phyloP scores from a whole-genome alignment of 176 grass and related monocot species.

The Avena sativa region DNA sequence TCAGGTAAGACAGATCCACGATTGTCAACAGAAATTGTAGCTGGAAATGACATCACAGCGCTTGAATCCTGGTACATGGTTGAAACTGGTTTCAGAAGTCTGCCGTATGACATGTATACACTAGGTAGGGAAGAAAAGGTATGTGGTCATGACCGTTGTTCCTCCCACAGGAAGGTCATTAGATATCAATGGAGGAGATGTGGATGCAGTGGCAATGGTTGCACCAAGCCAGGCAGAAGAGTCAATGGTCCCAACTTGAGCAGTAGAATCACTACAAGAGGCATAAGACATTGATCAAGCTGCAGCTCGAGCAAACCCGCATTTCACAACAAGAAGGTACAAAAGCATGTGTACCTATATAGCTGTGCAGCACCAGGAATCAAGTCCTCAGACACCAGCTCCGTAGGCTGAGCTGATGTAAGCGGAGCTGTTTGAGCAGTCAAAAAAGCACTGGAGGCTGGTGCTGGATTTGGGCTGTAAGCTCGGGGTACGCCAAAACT shows the following conservation, averaged over 20 bases:
- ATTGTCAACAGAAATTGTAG: constrained; percentile 50
- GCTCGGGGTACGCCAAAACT: constrained; percentile 53
- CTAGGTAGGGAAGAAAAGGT: constrained; percentile 18
- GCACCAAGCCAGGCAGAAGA: constrained; percentile 50
- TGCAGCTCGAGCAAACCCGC: neutral
- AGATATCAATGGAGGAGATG: constrained; percentile 53
- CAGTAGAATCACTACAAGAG: constrained; percentile 48
- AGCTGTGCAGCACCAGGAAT: constrained; percentile 51
- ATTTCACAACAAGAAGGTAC: neutral
- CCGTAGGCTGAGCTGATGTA: constrained; percentile 59
- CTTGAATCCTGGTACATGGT: constrained; percentile 63
- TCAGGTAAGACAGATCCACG: constrained; percentile 69
- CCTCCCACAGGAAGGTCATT: constrained; percentile 49
- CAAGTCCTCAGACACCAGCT: constrained; percentile 60
- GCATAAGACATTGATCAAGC: constrained; percentile 24
- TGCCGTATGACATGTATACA: constrained; percentile 1
- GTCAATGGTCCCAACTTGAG: constrained; percentile 48
- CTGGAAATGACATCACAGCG: constrained; percentile 51
- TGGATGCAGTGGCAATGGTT: constrained; percentile 45
- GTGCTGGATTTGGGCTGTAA: constrained; percentile 62
- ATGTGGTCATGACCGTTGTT: constrained; percentile 42
- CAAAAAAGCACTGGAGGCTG: constrained; percentile 44
- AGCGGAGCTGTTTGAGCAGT: constrained; percentile 60
- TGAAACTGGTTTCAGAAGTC: constrained; percentile 50
- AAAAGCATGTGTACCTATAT: constrained; percentile 47